A percentile compares a stretch with the other conserved stretches of the same genome.
These are phyloP conservation scores for Filobasidium floriforme DNA, from an alignment of 768 basidiomycete genomes.

Conservation along the genomic window DNA sequence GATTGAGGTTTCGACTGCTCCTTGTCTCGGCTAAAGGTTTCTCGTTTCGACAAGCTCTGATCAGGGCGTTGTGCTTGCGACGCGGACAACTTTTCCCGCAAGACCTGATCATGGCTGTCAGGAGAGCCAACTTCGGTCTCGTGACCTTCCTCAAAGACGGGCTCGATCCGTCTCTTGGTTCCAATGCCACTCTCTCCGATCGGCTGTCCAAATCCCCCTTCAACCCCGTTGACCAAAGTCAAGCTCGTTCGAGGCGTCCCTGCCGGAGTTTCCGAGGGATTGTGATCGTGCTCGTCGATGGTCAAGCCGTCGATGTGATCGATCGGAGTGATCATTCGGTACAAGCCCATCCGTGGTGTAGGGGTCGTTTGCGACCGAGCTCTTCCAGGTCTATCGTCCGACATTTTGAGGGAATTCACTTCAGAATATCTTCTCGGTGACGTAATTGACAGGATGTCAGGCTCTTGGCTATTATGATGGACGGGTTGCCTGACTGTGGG, in stretches of 20 bases:
- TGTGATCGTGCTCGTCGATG: conserved; percentile 16
- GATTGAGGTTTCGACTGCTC: neutral
- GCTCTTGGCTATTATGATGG: too few species aligned
- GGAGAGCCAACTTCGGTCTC: neutral
- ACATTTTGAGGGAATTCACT: neutral
- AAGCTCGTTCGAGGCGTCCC: conserved; percentile 1
- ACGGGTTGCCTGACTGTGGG: too few species aligned
- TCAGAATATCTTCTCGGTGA: too few species aligned
- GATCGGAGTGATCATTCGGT: conserved; percentile 15
- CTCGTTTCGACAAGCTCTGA: neutral
- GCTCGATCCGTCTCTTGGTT: neutral
- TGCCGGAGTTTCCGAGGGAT: conserved; percentile 8
- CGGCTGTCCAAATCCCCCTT: neutral
- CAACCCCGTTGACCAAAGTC: conserved; percentile 3
- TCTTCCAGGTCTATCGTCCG: neutral
- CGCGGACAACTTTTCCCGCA: too few species aligned
- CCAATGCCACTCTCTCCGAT: neutral
- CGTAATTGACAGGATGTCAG: too few species aligned
- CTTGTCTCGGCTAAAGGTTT: neutral
- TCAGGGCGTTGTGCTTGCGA: conserved; percentile 6
- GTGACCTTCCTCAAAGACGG: neutral
- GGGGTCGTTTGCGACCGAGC: neutral
- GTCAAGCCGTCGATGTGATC: conserved; percentile 17
- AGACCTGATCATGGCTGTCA: too few species aligned
- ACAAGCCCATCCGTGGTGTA: neutral